These are phyloP conservation scores for Scolecobasidium constrictum DNA, from an alignment of 2,329 filamentous ascomycete species.

Conservation along the genomic window DNA sequence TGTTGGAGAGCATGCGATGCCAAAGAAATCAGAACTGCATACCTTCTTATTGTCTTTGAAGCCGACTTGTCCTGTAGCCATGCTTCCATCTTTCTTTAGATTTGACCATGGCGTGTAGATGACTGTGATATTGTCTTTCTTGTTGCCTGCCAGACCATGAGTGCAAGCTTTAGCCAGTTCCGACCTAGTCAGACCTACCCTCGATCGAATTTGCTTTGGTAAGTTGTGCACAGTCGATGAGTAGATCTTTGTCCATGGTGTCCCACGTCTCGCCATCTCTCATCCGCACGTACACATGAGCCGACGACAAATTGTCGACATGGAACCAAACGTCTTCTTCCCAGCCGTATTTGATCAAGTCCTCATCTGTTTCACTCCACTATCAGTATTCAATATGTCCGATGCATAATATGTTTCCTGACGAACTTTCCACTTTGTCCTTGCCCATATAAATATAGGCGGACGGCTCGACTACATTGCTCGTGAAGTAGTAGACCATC, in stretches of 20 bases:
- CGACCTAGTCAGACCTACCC: constrained; percentile 38
- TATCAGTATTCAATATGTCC: not conserved
- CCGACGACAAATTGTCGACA: constrained; percentile 91
- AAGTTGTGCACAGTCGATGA: constrained; percentile 87
- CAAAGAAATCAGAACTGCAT: constrained; percentile 1
- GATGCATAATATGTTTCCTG: too few relatives aligned
- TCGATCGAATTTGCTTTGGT: constrained; percentile 99
- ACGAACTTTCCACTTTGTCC: constrained; percentile 94
- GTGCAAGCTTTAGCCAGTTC: not conserved
- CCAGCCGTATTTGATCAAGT: constrained; percentile 87
- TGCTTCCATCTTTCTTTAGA: constrained; percentile 86
- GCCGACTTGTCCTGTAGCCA: constrained; percentile 89
- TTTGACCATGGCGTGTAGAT: constrained; percentile 99
- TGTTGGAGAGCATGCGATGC: too few relatives aligned
- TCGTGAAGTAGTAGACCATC: constrained; percentile 97
- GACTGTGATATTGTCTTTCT: constrained; percentile 93
- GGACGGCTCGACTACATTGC: constrained; percentile 67
- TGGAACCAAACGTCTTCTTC: constrained; percentile 96
- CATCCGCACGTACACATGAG: constrained; percentile 89
- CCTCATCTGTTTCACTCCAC: constrained; percentile 89
- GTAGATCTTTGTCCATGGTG: constrained; percentile 57
- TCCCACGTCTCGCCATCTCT: constrained; percentile 75
- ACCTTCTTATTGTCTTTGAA: constrained; percentile 79
- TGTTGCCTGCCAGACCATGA: constrained; percentile 57
- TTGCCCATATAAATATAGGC: constrained; percentile 95